phyloP scores from a whole-genome alignment of 83 land plant species.

The Thuja plicata region DNA sequence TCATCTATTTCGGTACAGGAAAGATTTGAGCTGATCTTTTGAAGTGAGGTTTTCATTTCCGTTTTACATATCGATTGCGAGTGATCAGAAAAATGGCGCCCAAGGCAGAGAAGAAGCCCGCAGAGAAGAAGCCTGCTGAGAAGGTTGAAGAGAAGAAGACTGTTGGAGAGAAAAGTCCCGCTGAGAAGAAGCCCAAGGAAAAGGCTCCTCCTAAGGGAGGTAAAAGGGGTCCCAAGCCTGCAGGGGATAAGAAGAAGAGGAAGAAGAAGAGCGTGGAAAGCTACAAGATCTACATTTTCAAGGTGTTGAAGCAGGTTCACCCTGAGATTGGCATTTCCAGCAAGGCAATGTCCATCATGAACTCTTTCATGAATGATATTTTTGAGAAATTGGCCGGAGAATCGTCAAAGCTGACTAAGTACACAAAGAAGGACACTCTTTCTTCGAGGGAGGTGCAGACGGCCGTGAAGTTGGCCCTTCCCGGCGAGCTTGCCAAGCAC shows the following conservation, averaged over 20 bases:
- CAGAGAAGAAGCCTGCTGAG: not conserved
- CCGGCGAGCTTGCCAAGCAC: constrained; percentile 73
- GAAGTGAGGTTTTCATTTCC: no score
- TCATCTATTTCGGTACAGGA: not conserved
- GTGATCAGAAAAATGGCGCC: not conserved
- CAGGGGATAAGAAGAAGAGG: not conserved
- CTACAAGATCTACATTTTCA: constrained; percentile 54
- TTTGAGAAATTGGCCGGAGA: constrained; percentile 66
- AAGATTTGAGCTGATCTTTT: no score
- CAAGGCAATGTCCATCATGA: constrained; percentile 66
- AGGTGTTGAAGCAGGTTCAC: constrained; percentile 71
- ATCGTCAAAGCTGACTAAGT: constrained; percentile 39
- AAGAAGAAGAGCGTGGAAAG: constrained; percentile 19
- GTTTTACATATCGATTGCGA: no score
- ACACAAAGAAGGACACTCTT: constrained; percentile 36
- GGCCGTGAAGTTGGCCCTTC: constrained; percentile 58
- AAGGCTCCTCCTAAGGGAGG: not conserved
- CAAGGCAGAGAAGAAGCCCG: constrained; percentile 8
- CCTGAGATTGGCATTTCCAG: constrained; percentile 54
- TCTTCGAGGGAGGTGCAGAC: constrained; percentile 66
- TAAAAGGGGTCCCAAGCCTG: not conserved
- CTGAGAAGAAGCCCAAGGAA: not conserved
- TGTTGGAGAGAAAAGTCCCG: not conserved
- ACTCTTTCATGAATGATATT: constrained; percentile 55
- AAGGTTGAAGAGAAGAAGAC: not conserved